Conservation (phyloP, 371 early-diverging fungal genomes). For the Mucor mucedo region DNA sequence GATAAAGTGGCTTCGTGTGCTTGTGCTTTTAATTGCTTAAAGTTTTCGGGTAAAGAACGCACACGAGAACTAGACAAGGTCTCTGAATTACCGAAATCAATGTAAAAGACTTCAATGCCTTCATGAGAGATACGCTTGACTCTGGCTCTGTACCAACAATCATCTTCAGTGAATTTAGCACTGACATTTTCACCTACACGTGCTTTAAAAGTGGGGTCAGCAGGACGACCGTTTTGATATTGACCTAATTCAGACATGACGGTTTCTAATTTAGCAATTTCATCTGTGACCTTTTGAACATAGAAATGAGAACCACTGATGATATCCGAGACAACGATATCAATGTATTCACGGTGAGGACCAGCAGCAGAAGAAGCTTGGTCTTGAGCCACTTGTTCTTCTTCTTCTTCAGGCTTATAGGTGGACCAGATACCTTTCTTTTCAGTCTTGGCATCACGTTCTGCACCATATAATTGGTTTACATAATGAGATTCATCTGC, state of each 20-base stretch:
- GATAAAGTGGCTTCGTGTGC: conserved; percentile 87
- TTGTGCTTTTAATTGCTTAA: conserved; percentile 73
- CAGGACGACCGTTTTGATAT: conserved; percentile 58
- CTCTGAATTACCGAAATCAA: conserved; percentile 94
- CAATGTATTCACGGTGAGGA: conserved; percentile 75
- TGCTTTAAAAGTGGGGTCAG: conserved; percentile 58
- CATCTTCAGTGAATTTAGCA: conserved; percentile 88
- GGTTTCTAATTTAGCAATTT: conserved; percentile 74
- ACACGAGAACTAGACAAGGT: conserved; percentile 60
- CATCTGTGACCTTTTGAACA: conserved; percentile 78
- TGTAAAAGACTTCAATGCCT: conserved; percentile 76
- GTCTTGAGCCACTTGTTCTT: conserved; percentile 36
- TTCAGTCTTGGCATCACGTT: conserved; percentile 72
- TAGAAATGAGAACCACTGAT: conserved; percentile 72
- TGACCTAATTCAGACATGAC: conserved; percentile 83
- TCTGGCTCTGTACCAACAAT: conserved; percentile 92
- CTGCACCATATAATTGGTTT: conserved; percentile 77
- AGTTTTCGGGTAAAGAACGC: conserved; percentile 69
- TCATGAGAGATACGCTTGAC: conserved; percentile 71
- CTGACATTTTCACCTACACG: conserved; percentile 75
- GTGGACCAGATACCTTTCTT: conserved; percentile 62
- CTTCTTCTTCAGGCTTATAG: conserved; percentile 43
- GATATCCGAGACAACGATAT: conserved; percentile 87
- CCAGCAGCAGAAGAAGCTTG: conserved; percentile 27
- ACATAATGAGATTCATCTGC: conserved; percentile 81